These are phyloP conservation scores for Aspergillus carlsbadensis DNA, from an alignment of 495 filamentous ascomycete species.

Conservation along the genomic window DNA sequence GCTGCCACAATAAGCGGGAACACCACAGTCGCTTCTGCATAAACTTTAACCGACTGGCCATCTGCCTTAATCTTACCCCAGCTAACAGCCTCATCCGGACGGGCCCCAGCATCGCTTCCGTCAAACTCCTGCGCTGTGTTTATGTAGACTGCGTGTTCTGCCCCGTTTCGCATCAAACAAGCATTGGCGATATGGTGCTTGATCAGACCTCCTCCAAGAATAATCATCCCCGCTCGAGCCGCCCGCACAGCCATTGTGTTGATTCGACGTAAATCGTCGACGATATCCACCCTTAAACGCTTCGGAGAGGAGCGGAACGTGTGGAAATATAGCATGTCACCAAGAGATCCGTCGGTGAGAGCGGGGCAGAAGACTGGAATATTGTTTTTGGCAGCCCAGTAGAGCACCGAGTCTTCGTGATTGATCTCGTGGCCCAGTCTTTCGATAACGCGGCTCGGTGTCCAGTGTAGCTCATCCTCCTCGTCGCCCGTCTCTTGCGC, in stretches of 20 bases:
- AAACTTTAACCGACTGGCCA: constrained; percentile 88
- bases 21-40: constrained; percentile 85
- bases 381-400: constrained; percentile 91
- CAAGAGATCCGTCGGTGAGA: constrained; percentile 88
- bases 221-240: constrained; percentile 85
- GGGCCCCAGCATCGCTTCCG: constrained; percentile 91
- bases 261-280: constrained; percentile 83
- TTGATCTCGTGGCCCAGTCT: constrained; percentile 90
- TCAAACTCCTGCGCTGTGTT: constrained; percentile 98
- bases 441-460: constrained; percentile 81
- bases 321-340: constrained; percentile 98
- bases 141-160: constrained; percentile 93
- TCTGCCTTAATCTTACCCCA: constrained; percentile 97
- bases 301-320: constrained; percentile 80
- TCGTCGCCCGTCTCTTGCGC: constrained; percentile 47
- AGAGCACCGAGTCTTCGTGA: constrained; percentile 80
- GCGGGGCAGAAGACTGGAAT: constrained; percentile 97
- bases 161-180: constrained; percentile 93
- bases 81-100: constrained; percentile 94
- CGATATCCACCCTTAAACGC: constrained; percentile 80
- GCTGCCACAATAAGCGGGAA: constrained; percentile 95
- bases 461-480: constrained; percentile 80
- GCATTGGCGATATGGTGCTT: constrained; percentile 99
- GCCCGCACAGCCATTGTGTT: constrained; percentile 87
- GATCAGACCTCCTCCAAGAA: constrained; percentile 86